These are phyloP conservation scores for Tylopilus subfusipes DNA, from an alignment of 768 basidiomycete genomes.

Conservation along the genomic window DNA sequence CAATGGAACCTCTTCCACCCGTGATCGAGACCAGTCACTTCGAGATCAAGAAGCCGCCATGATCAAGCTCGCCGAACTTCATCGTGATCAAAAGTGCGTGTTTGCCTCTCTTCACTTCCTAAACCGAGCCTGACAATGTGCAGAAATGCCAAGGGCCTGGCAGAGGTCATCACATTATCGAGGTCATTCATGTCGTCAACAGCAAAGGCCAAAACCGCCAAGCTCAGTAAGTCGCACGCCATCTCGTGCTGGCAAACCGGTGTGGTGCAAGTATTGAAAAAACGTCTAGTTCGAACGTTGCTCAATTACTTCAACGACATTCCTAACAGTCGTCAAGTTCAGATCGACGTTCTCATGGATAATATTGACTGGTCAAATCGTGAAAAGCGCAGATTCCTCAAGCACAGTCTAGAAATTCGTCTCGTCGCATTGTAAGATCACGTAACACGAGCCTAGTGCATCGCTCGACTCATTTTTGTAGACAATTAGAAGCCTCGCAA, in stretches of 20 bases:
- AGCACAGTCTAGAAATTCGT: constrained; percentile 89
- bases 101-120: background rate
- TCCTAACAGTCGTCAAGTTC: constrained; percentile 67
- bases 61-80: constrained; percentile 80
- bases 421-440: constrained; percentile 65
- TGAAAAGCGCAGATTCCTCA: constrained; percentile 93
- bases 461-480: constrained; percentile 25
- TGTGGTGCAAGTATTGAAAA: background rate
- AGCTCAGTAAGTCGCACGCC: constrained; percentile 59
- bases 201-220: constrained; percentile 96
- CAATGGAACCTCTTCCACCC: constrained; percentile 33
- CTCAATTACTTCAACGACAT: constrained; percentile 86
- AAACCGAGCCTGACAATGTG: background rate
- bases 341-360: constrained; percentile 83
- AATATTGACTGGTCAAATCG: constrained; percentile 90
- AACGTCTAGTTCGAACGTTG: constrained; percentile 75
- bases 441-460: background rate
- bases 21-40: constrained; percentile 54
- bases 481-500: constrained; percentile 71
- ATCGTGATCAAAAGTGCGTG: constrained; percentile 78
- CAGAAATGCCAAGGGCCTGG: constrained; percentile 83
- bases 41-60: constrained; percentile 84
- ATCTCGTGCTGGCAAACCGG: background rate
- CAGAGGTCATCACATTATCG: constrained; percentile 80
- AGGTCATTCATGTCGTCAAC: constrained; percentile 88